Evolutionary conservation across 495 filamentous ascomycete species (phyloP).

Genomic region (Darksidea phi): DNA sequence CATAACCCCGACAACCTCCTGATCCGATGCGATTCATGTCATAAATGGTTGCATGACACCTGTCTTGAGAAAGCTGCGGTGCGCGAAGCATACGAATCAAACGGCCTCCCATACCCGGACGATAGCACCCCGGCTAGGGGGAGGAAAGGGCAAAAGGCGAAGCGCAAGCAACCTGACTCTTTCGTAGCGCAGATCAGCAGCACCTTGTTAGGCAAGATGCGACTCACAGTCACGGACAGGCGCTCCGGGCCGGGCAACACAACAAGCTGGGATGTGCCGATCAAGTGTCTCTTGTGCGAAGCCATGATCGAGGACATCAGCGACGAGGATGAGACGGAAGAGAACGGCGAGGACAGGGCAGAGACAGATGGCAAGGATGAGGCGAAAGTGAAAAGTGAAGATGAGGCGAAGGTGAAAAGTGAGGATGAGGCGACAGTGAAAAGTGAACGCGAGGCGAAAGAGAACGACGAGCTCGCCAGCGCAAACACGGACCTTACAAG

Average conservation of each 20-base stretch:
- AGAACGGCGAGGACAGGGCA: not conserved
- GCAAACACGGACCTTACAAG: too few relatives aligned
- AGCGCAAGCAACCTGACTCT: too few relatives aligned
- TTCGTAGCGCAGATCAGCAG: not conserved
- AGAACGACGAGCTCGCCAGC: too few relatives aligned
- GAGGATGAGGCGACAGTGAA: too few relatives aligned
- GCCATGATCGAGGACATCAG: slow-evolving; percentile 1
- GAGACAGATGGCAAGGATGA: not conserved
- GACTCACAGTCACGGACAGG: slow-evolving; percentile 1
- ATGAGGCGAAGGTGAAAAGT: too few relatives aligned
- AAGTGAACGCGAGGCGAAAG: too few relatives aligned
- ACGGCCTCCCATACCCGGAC: not conserved
- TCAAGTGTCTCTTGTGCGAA: slow-evolving; percentile 2
- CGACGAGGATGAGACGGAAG: too few relatives aligned
- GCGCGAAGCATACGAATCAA: slow-evolving; percentile 43
- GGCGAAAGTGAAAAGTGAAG: too few relatives aligned
- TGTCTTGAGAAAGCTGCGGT: slow-evolving; percentile 59
- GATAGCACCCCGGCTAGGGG: too few relatives aligned
- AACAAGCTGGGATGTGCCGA: not conserved
- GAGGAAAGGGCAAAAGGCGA: too few relatives aligned
- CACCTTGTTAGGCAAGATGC: not conserved
- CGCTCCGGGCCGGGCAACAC: not conserved
- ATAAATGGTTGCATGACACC: slow-evolving; percentile 63
- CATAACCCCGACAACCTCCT: slow-evolving; percentile 63
- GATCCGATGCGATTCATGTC: slow-evolving; percentile 60